Evolutionary conservation across 352 stramenopile genomes (phyloP).

Genomic region (Pythium insidiosum): DNA sequence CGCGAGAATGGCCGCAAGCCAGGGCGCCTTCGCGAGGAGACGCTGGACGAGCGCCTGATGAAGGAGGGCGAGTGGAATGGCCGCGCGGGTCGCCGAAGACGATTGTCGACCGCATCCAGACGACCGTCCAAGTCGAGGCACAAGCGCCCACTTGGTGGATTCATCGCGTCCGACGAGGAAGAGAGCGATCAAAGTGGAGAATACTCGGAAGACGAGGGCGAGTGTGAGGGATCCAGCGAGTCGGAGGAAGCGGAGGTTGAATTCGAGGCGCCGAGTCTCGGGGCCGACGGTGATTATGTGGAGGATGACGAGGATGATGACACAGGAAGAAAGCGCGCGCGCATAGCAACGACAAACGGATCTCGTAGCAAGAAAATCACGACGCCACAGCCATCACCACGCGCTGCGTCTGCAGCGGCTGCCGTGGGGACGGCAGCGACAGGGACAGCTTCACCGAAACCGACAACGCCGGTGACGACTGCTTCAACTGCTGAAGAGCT

Average conservation of each 20-base stretch:
- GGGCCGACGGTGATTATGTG: slow-evolving; percentile 18
- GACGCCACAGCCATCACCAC: slow-evolving; percentile 13
- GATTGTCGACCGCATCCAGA: too few relatives aligned
- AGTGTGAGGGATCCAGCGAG: background rate
- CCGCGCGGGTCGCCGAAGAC: slow-evolving; percentile 1
- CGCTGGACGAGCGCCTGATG: slow-evolving; percentile 35
- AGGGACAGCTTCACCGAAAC: slow-evolving; percentile 1
- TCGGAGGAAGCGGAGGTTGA: slow-evolving; percentile 16
- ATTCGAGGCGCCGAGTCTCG: background rate
- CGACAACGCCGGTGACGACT: background rate
- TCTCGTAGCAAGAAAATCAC: slow-evolving; percentile 30
- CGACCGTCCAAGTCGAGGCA: too few relatives aligned
- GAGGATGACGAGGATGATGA: slow-evolving; percentile 24
- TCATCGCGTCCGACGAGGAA: too few relatives aligned
- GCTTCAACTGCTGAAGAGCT: background rate
- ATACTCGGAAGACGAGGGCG: background rate
- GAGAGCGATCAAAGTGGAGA: slow-evolving; percentile 15
- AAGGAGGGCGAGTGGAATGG: slow-evolving; percentile 7
- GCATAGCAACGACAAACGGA: slow-evolving; percentile 11
- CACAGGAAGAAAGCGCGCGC: slow-evolving; percentile 20
- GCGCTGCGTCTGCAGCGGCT: slow-evolving; percentile 6
- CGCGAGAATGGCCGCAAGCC: slow-evolving; percentile 9
- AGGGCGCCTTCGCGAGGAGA: slow-evolving; percentile 14
- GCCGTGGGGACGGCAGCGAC: slow-evolving; percentile 11
- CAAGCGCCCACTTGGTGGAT: too few relatives aligned